phyloP scores from a whole-genome alignment of 495 filamentous ascomycete genomes.

The Letharia lupina region DNA sequence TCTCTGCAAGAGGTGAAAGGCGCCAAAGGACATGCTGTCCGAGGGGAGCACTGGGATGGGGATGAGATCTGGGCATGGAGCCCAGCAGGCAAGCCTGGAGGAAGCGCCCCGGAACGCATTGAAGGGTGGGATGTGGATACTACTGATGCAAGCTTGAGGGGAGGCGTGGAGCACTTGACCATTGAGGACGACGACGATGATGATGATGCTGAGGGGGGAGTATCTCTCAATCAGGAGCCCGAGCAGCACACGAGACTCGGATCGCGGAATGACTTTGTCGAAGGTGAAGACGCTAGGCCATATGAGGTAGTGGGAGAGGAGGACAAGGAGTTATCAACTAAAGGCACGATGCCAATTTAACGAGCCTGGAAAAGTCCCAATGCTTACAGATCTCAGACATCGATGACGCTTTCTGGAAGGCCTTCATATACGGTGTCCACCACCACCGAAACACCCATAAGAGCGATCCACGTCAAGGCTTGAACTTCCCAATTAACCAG shows the following conservation, averaged over 20 bases:
- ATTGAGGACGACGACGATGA: constrained; percentile 35
- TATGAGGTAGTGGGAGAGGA: constrained; percentile 31
- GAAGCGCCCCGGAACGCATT: constrained; percentile 42
- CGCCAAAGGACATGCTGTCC: constrained; percentile 58
- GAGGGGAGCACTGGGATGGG: constrained; percentile 62
- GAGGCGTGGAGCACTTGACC: constrained; percentile 21
- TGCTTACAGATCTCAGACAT: constrained; percentile 44
- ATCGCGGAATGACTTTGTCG: constrained; percentile 24
- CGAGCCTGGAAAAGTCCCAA: neutral
- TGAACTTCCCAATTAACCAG: constrained; percentile 55
- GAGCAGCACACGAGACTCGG: constrained; percentile 24
- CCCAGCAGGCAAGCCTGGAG: constrained; percentile 45
- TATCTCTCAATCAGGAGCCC: constrained; percentile 32
- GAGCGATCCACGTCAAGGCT: constrained; percentile 41
- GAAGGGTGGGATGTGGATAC: constrained; percentile 38
- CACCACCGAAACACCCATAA: constrained; percentile 45
- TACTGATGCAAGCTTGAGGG: constrained; percentile 2
- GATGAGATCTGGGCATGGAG: constrained; percentile 67
- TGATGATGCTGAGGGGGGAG: constrained; percentile 34
- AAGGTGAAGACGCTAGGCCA: constrained; percentile 28
- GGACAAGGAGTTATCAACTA: constrained; percentile 45
- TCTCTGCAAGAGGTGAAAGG: constrained; percentile 51
- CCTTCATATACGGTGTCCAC: constrained; percentile 57
- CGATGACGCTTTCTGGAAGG: constrained; percentile 59
- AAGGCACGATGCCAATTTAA: constrained; percentile 35